Evolutionary conservation across 352 stramenopile species (phyloP), one percentile per base, ranked within the genome.

Genomic region (Achlya hypogyna): DNA sequence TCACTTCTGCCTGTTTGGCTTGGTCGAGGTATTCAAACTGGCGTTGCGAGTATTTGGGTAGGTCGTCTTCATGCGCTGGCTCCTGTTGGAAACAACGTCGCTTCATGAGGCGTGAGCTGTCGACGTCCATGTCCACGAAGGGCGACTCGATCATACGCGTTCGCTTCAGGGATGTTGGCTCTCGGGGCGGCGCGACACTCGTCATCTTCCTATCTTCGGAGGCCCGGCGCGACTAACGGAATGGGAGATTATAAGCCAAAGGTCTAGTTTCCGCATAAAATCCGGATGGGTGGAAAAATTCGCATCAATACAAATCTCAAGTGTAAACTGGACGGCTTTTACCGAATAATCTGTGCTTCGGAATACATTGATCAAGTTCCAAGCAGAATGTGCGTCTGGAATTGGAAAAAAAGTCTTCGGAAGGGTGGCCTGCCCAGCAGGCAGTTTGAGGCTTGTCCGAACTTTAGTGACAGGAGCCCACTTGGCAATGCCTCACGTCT

Each of bases 1-100:
- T 76, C 43, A 90, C 82, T 60, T 93, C 86, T 32, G 82, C 81
- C 62, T 88, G 82, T 66, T 95, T 92, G 35, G 85, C 73, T 62
- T 93, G 84, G 67, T 95, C 86, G 70, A 95, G 88, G 76, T 88
- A 95, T 54, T 93, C 86, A 23, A 95, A 82, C 42, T 95, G 86
- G 32, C 86, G 79, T 66, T 95, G 86, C 53, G 81, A 88, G 74
- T 89, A 94, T 77, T 92, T 93, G 71, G 82, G 74, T 60, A 87
- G 71, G 56, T 91, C 84, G 5, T 78, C 75, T 31, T 72, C 69
- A 3, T 32, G 4, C 16, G 59, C 10, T 20, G 35, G n/a, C 18
- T 54, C 59, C 32, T 65, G 59, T 40, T 53, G 59, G 25, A 65
- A 65, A 27, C 59, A 65, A 10, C 59, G 59, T 4, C 59, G 59